Evolutionary conservation across 164 flowering plant genomes (phyloP).

Genomic region (Chimonanthus praecox): DNA sequence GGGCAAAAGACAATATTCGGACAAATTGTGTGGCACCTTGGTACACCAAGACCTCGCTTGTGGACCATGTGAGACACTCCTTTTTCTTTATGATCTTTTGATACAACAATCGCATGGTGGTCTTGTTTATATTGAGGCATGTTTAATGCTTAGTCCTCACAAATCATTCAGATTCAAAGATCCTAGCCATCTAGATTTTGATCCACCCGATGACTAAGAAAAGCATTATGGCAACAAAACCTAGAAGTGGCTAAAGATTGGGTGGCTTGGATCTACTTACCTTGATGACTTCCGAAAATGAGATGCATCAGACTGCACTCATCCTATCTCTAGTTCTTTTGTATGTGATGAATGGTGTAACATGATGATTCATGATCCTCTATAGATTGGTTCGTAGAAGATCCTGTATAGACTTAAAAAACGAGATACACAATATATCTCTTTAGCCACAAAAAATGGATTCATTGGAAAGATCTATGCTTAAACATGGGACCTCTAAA

Average conservation of each 20-base stretch:
- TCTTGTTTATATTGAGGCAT: neutral
- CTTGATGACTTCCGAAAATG: neutral
- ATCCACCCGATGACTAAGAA: neutral
- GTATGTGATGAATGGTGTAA: neutral
- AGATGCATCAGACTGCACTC: neutral
- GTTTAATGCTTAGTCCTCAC: neutral
- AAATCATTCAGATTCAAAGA: neutral
- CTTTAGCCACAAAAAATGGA: too few relatives aligned
- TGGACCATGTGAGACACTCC: constrained; percentile 36
- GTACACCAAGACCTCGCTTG: constrained; percentile 61
- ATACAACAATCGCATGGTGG: neutral
- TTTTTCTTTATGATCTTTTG: neutral
- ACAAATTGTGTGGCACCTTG: constrained; percentile 65
- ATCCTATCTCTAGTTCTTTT: neutral
- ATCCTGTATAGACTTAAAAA: too few relatives aligned
- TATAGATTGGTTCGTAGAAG: too few relatives aligned
- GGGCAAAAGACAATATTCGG: constrained; percentile 83
- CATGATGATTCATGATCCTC: neutral
- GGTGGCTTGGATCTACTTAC: neutral
- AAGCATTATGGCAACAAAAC: neutral
- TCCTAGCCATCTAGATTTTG: neutral
- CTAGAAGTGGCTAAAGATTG: neutral
- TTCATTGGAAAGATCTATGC: too few relatives aligned
- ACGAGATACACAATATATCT: too few relatives aligned
- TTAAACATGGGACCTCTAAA: too few relatives aligned